phyloP scores from a whole-genome alignment of 2,329 filamentous ascomycete genomes.

The Aspergillus tamarii region DNA sequence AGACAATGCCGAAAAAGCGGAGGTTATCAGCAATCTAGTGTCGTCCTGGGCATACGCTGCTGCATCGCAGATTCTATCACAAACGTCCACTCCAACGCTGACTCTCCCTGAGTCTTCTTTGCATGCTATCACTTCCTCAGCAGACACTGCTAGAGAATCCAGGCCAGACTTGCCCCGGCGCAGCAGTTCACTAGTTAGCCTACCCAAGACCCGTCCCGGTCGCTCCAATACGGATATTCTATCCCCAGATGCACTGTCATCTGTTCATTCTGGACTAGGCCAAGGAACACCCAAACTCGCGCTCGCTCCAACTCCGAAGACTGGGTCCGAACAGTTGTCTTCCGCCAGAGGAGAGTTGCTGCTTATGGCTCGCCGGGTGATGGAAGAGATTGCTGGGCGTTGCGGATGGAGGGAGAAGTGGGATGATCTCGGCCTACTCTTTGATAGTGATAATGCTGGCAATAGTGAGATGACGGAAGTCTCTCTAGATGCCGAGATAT shows the following conservation, averaged over 20 bases:
- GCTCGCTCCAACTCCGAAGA: slow-evolving; percentile 50
- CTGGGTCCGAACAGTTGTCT: slow-evolving; percentile 78
- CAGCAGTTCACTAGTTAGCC: slow-evolving; percentile 41
- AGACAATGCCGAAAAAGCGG: slow-evolving; percentile 34
- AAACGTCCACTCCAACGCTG: slow-evolving; percentile 42
- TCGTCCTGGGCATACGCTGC: slow-evolving; percentile 51
- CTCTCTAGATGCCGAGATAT: slow-evolving; percentile 34
- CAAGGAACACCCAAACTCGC: slow-evolving; percentile 43
- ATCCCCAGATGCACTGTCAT: slow-evolving; percentile 30
- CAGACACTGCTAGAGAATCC: slow-evolving; percentile 28
- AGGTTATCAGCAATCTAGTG: slow-evolving; percentile 50
- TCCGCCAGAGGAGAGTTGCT: slow-evolving; percentile 82
- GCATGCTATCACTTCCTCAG: slow-evolving; percentile 30
- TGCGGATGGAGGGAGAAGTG: slow-evolving; percentile 78
- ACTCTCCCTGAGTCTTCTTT: slow-evolving; percentile 42
- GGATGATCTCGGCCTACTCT: slow-evolving; percentile 57
- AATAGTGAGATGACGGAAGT: slow-evolving; percentile 40
- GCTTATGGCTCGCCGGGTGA: slow-evolving; percentile 74
- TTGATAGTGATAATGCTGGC: slow-evolving; percentile 34
- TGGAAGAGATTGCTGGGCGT: slow-evolving; percentile 73
- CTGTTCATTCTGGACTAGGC: slow-evolving; percentile 44
- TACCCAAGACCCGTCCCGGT: slow-evolving; percentile 24
- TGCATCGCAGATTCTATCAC: slow-evolving; percentile 46
- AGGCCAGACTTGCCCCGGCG: slow-evolving; percentile 39
- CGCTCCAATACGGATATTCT: slow-evolving; percentile 35